phyloP scores from a whole-genome alignment of 176 grass and related monocot genomes.

The Bromus sterilis region DNA sequence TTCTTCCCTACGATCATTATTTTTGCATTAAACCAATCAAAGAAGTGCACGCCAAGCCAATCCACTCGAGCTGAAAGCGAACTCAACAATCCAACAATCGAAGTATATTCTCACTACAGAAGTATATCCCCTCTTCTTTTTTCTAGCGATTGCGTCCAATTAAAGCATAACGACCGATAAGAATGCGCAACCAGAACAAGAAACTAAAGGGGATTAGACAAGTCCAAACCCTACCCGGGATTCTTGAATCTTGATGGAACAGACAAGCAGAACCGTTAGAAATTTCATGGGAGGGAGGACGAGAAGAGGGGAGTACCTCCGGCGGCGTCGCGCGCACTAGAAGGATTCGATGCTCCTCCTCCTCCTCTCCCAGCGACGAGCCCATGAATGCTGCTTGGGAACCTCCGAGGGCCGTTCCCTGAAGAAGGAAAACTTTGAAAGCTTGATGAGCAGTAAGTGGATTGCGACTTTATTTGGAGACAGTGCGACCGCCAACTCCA shows the following conservation, averaged over 20 bases:
- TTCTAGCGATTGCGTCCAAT: not conserved
- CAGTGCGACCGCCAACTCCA: not conserved
- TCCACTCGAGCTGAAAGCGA: not conserved
- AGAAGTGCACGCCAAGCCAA: not conserved
- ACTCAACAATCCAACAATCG: not conserved
- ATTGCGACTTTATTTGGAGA: not conserved
- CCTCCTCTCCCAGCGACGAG: not conserved
- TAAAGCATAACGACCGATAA: not conserved
- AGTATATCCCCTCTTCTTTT: not conserved
- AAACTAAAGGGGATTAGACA: not conserved
- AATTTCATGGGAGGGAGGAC: not conserved
- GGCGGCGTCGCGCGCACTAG: constrained; percentile 1
- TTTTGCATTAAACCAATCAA: not conserved
- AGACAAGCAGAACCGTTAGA: not conserved
- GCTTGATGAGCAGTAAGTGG: not conserved
- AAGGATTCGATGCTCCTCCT: constrained; percentile 11
- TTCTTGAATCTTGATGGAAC: constrained; percentile 9
- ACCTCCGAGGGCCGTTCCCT: not conserved
- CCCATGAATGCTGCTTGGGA: constrained; percentile 26
- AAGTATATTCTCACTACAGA: not conserved
- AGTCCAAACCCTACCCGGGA: not conserved
- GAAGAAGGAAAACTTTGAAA: not conserved
- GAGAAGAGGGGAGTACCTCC: constrained; percentile 15
- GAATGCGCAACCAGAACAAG: not conserved
- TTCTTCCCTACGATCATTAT: not conserved